phyloP scores from a whole-genome alignment of 345 rosid genomes.

The Rhizophora apiculata region DNA sequence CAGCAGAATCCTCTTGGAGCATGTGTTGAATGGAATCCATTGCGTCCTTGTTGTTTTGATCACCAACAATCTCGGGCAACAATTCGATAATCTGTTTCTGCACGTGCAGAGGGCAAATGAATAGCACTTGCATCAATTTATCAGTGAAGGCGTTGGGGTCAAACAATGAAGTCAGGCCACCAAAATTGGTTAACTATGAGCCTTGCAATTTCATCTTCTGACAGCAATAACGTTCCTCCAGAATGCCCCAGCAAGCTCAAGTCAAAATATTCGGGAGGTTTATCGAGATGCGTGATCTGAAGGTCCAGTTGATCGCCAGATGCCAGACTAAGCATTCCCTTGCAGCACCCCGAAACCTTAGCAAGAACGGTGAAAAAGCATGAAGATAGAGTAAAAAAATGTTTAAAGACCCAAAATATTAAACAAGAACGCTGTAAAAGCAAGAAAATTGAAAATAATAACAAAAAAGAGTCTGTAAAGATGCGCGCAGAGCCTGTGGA shows the following conservation, averaged over 20 bases:
- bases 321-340: conserved; percentile 55
- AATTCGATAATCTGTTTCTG: conserved; percentile 83
- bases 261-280: conserved; percentile 67
- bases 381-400: too few relatives aligned
- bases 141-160: conserved; percentile 51
- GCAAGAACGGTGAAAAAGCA: too few relatives aligned
- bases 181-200: conserved; percentile 68
- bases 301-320: conserved; percentile 57
- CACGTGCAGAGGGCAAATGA: conserved; percentile 56
- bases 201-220: conserved; percentile 63
- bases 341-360: conserved; percentile 17
- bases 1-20: conserved; percentile 71
- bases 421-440: too few relatives aligned
- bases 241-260: not conserved
- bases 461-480: conserved; percentile 41
- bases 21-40: conserved; percentile 65
- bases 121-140: conserved; percentile 65
- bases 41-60: conserved; percentile 45
- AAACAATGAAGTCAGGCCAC: conserved; percentile 68
- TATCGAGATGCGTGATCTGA: conserved; percentile 63
- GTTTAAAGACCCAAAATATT: too few relatives aligned
- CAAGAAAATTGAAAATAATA: too few relatives aligned
- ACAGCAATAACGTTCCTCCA: conserved; percentile 13
- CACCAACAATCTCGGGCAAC: conserved; percentile 78
- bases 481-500: conserved; percentile 50